Percentiles rank a stretch among this genome's conserved stretches.
These are phyloP conservation scores for Fusarium sp. DNA, from an alignment of 2,329 filamentous ascomycete genomes.

Conservation along the genomic window DNA sequence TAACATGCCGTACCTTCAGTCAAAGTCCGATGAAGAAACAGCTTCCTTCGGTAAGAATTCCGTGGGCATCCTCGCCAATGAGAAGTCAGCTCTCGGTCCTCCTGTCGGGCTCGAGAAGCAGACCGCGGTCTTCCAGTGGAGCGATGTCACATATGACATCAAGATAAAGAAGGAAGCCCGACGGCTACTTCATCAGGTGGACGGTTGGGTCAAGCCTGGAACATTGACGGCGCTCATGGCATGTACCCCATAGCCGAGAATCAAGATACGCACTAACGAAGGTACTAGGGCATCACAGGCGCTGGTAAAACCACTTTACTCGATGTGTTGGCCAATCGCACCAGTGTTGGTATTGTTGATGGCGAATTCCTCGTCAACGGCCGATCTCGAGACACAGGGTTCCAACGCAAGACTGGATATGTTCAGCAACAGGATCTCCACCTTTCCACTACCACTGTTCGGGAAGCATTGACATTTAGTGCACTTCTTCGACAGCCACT, in stretches of 20 bases:
- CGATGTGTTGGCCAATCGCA: constrained; percentile 83
- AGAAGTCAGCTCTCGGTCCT: not conserved
- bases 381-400: constrained; percentile 76
- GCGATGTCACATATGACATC: constrained; percentile 77
- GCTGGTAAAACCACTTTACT: constrained; percentile 90
- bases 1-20: constrained; percentile 6
- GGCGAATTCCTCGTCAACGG: constrained; percentile 78
- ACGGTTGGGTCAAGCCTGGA: constrained; percentile 91
- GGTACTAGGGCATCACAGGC: constrained; percentile 69
- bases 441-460: constrained; percentile 81
- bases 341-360: constrained; percentile 84
- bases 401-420: constrained; percentile 89
- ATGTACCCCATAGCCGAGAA: accelerated
- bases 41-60: constrained; percentile 5
- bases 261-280: not conserved
- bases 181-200: constrained; percentile 81
- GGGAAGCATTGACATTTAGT: constrained; percentile 85
- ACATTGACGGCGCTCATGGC: constrained; percentile 87
- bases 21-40: constrained; percentile 25
- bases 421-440: constrained; percentile 92
- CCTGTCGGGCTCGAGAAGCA: constrained; percentile 55
- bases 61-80: not conserved
- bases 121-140: constrained; percentile 84
- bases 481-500: constrained; percentile 84
- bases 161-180: constrained; percentile 80